phyloP scores from a whole-genome alignment of 371 early-diverging fungal genomes.

The Mortierella sp. region DNA sequence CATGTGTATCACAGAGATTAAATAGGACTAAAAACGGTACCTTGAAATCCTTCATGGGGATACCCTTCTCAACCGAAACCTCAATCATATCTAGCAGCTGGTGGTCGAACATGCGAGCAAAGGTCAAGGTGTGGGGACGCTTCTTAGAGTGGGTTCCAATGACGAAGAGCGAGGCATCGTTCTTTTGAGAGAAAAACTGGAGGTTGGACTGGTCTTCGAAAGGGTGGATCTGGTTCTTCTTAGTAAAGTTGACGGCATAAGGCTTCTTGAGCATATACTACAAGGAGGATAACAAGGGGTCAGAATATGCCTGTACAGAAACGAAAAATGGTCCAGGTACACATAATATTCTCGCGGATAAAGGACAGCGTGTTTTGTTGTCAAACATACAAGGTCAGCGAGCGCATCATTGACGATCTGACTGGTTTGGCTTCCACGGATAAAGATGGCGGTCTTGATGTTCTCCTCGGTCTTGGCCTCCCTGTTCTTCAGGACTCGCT shows the following conservation, averaged over 20 bases:
- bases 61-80: slow-evolving; percentile 80
- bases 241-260: slow-evolving; percentile 86
- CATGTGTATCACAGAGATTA: not conserved
- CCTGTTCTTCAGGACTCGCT: slow-evolving; percentile 86
- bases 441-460: slow-evolving; percentile 89
- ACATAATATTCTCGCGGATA: too few species aligned
- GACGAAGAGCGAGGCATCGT: slow-evolving; percentile 91
- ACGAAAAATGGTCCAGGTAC: too few species aligned
- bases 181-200: slow-evolving; percentile 95
- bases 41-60: slow-evolving; percentile 79
- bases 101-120: slow-evolving; percentile 93
- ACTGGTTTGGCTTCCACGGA: slow-evolving; percentile 90
- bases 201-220: slow-evolving; percentile 94
- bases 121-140: slow-evolving; percentile 92
- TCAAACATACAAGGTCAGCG: slow-evolving; percentile 82
- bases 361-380: too few species aligned
- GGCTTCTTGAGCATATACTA: slow-evolving; percentile 94
- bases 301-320: not conserved
- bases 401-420: slow-evolving; percentile 86
- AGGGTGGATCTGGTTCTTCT: slow-evolving; percentile 95
- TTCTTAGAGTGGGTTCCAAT: slow-evolving; percentile 96
- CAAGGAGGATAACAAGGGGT: slow-evolving; percentile 2
- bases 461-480: slow-evolving; percentile 94
- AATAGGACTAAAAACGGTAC: slow-evolving; percentile 42
- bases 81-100: slow-evolving; percentile 97